Evolutionary conservation across 2,329 filamentous ascomycete genomes (phyloP), one percentile per base, ranked within the genome.

Genomic region (Corniculantispora saksenae): DNA sequence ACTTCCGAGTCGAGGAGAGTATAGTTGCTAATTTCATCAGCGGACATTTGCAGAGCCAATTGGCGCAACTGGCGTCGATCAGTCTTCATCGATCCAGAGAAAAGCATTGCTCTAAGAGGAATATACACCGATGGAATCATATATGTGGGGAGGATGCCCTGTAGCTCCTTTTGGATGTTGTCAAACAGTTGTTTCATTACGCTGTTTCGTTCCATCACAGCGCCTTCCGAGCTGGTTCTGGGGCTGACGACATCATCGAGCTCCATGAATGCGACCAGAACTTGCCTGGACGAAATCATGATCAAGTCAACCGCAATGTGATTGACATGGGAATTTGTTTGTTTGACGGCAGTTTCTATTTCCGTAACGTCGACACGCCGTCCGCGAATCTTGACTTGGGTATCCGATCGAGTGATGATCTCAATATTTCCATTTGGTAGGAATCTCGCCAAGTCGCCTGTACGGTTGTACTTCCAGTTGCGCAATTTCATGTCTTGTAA

Each of bases 301-400:
- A 53, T 32, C 4, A 53, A 25, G 32, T 53, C 50, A 29, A 53
- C 50, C 25, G 50, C 25, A 32, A 53, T 27, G 10, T 53, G 50
- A 5, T 32, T 25, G 12, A 53, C 27, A 17, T 32, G 50, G 3
- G 1, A 29, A 19, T 32, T 53, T 19, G 50, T 4, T n/a, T 19
- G 50, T 25, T 53, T 53, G 5, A 53, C n/a, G 27, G 45, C 25
- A 43, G 32, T 19, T 27, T 67, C 66, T 17, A 67, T 59, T 29
- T 66, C 66, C 23, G 29, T 55, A 7, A 82, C 74, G 72, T 82
- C 86, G 64, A 84, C 76, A 63, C 83, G 72, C 63, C 80, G 85
- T 53, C 86, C 86, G 35, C 80, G 78, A n/a, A 86, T 72, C 70
- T 86, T 86, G 55, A 86, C 78, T 70, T 86, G 83, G 0, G 77